phyloP scores from a whole-genome alignment of 768 basidiomycete genomes.

The Piloderma croceum region DNA sequence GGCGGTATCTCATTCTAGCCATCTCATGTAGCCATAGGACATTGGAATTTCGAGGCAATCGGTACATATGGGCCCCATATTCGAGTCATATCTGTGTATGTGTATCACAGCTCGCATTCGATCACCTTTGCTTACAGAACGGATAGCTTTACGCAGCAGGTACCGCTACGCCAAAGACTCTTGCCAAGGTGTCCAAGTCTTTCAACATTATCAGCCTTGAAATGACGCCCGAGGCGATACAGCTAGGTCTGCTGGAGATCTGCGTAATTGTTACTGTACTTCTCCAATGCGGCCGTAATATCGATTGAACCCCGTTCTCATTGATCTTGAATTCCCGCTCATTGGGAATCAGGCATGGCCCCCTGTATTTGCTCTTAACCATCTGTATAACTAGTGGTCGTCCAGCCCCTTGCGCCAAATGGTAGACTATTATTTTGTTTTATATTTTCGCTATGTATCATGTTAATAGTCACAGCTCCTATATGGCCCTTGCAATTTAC shows the following conservation, averaged over 20 bases:
- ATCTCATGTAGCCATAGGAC: constrained; percentile 29
- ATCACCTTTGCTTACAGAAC: neutral
- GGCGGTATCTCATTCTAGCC: neutral
- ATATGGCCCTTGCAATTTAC: no score
- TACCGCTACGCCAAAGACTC: constrained; percentile 15
- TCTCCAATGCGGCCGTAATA: constrained; percentile 55
- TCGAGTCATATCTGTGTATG: constrained; percentile 50
- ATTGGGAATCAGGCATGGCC: no score
- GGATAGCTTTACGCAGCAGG: constrained; percentile 43
- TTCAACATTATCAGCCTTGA: constrained; percentile 46
- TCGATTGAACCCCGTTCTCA: constrained; percentile 37
- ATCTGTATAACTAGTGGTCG: no score
- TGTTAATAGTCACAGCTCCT: no score
- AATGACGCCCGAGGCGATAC: constrained; percentile 49
- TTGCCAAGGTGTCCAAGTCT: constrained; percentile 39
- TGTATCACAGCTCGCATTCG: constrained; percentile 5
- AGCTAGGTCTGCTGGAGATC: constrained; percentile 48
- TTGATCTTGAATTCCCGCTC: neutral
- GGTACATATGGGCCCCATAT: constrained; percentile 53
- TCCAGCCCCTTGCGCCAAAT: no score
- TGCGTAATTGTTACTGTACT: constrained; percentile 48
- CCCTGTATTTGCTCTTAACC: no score
- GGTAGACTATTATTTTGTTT: no score
- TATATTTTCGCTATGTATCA: no score
- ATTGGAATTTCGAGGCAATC: constrained; percentile 46